phyloP scores from a whole-genome alignment of 2,329 filamentous ascomycete species.

The Phialocephala sp. region DNA sequence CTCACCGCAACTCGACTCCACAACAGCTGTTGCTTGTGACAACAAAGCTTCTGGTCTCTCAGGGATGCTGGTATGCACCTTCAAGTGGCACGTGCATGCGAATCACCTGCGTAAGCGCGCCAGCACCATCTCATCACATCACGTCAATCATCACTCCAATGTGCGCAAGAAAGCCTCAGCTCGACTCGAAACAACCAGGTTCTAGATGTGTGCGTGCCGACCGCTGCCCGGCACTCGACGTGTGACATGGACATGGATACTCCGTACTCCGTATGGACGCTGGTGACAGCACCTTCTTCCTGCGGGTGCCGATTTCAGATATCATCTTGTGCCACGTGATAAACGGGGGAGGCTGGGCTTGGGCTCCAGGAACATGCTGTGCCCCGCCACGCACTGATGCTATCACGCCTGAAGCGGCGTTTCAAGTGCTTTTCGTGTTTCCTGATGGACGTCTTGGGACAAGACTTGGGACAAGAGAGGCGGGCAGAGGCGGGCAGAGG shows the following conservation, averaged over 20 bases:
- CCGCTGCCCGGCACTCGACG: slow-evolving; percentile 29
- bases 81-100: slow-evolving; percentile 25
- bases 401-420: background rate
- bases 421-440: background rate
- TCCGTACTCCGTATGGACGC: background rate
- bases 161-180: slow-evolving; percentile 20
- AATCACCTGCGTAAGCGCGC: slow-evolving; percentile 37
- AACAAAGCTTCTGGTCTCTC: background rate
- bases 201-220: slow-evolving; percentile 19
- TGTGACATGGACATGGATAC: slow-evolving; percentile 9
- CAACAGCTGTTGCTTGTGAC: slow-evolving; percentile 3
- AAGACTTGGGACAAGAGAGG: background rate
- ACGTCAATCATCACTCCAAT: slow-evolving; percentile 21
- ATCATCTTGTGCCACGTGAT: slow-evolving; percentile 25
- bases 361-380: background rate
- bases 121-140: slow-evolving; percentile 29
- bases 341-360: slow-evolving; percentile 2
- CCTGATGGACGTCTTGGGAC: background rate
- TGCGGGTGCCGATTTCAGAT: slow-evolving; percentile 14
- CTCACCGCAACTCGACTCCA: slow-evolving; percentile 16
- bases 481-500: background rate
- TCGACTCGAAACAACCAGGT: slow-evolving; percentile 15
- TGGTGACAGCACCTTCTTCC: background rate
- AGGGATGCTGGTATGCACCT: background rate
- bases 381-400: background rate